These are phyloP conservation scores for Babesia ovata DNA, from an alignment of 169 alveolate genomes.

Conservation along the genomic window DNA sequence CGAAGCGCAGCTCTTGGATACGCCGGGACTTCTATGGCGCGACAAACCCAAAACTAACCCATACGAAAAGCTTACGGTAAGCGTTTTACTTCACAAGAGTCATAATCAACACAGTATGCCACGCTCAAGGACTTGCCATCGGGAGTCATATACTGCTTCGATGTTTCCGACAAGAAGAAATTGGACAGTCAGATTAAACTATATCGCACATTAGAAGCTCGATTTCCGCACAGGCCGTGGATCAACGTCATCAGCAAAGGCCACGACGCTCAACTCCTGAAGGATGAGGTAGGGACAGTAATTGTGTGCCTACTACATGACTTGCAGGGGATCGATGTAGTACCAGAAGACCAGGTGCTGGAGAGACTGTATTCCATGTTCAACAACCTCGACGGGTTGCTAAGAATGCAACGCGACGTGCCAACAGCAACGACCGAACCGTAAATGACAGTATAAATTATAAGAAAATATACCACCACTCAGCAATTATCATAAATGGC, in stretches of 20 bases:
- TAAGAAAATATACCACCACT: no score
- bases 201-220: slow-evolving; percentile 34
- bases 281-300: background rate
- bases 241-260: slow-evolving; percentile 49
- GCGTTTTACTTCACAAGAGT: background rate
- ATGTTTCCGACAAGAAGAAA: slow-evolving; percentile 28
- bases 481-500: background rate
- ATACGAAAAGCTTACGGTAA: slow-evolving; percentile 61
- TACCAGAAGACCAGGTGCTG: slow-evolving; percentile 1
- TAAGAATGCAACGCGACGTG: background rate
- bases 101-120: slow-evolving; percentile 27
- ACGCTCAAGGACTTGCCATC: slow-evolving; percentile 60
- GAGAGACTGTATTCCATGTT: slow-evolving; percentile 4
- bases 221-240: slow-evolving; percentile 72
- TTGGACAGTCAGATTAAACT: slow-evolving; percentile 50
- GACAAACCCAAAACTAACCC: slow-evolving; percentile 50
- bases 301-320: background rate
- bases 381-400: slow-evolving; percentile 1
- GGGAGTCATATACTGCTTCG: slow-evolving; percentile 66
- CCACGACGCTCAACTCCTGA: background rate
- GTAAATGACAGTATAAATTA: background rate
- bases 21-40: slow-evolving; percentile 66
- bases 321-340: slow-evolving; percentile 17
- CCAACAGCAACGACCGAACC: background rate
- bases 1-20: slow-evolving; percentile 64